Evolutionary conservation across 108 stramenopile genomes (phyloP).

Genomic region (Nitzschia putrida): DNA sequence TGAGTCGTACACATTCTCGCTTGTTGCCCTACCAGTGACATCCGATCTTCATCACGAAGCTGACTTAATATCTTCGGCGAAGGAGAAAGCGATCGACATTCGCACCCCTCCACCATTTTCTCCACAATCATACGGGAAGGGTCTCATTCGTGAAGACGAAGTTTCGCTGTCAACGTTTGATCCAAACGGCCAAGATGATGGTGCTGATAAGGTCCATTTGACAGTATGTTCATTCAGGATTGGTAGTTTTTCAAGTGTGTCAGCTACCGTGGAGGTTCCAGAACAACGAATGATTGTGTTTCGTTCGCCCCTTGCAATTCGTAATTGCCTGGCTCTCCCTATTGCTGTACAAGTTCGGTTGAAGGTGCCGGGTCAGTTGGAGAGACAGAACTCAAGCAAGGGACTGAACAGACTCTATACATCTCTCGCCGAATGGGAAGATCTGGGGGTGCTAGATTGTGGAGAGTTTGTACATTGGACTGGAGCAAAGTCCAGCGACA

Average conservation of each 20-base stretch:
- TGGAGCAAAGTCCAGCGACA: constrained; percentile 37
- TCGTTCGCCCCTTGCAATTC: constrained; percentile 38
- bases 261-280: constrained; percentile 35
- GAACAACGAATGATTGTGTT: constrained; percentile 52
- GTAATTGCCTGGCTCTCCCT: constrained; percentile 54
- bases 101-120: constrained; percentile 46
- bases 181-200: neutral
- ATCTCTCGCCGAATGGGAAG: constrained; percentile 42
- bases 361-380: constrained; percentile 11
- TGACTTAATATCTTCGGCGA: constrained; percentile 4
- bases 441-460: constrained; percentile 50
- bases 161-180: constrained; percentile 23
- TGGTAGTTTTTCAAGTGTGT: constrained; percentile 34
- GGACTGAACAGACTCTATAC: constrained; percentile 7
- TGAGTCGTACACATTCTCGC: constrained; percentile 38
- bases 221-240: constrained; percentile 47
- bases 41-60: constrained; percentile 18
- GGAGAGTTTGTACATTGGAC: constrained; percentile 51
- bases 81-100: constrained; percentile 17
- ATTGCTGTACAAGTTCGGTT: constrained; percentile 55
- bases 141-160: constrained; percentile 41
- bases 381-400: constrained; percentile 4
- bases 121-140: constrained; percentile 36
- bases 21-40: constrained; percentile 27
- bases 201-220: constrained; percentile 21